Percentiles rank a stretch among this genome's conserved stretches.
Evolutionary conservation across 2,329 filamentous ascomycete species (phyloP).

Genomic region (Dothidotthia symphoricarpi): DNA sequence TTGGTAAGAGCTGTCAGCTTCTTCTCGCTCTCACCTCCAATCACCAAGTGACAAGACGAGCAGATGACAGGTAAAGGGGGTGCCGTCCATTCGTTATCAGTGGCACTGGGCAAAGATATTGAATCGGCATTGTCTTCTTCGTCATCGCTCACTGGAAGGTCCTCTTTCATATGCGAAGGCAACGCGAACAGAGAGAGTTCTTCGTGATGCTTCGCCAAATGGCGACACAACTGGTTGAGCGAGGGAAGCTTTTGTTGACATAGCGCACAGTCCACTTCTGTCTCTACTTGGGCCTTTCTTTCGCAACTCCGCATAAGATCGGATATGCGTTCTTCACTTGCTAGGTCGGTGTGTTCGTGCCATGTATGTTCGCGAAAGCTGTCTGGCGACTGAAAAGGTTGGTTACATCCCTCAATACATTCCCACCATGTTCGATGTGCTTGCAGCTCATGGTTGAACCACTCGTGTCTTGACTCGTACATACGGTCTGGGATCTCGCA

Average conservation of each 20-base stretch:
- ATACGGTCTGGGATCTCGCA: conserved; percentile 12
- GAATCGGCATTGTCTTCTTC: no score
- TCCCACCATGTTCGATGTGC: conserved; percentile 13
- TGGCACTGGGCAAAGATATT: no score
- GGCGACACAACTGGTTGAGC: conserved; percentile 9
- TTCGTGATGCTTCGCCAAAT: conserved; percentile 17
- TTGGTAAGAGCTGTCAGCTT: no score
- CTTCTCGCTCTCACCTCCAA: no score
- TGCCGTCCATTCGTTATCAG: no score
- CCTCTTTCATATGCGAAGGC: conserved; percentile 6
- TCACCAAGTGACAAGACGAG: no score
- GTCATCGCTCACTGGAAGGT: no score
- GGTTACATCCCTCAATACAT: conserved; percentile 14
- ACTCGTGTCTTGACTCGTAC: conserved; percentile 14
- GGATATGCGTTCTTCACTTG: conserved; percentile 2
- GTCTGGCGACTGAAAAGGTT: background rate
- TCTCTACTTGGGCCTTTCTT: background rate
- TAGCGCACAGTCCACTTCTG: conserved; percentile 3
- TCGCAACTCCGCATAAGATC: conserved; percentile 7
- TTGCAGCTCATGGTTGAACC: conserved; percentile 15
- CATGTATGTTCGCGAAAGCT: conserved; percentile 7
- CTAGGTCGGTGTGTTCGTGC: conserved; percentile 3
- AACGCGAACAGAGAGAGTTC: conserved; percentile 18
- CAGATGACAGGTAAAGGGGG: no score
- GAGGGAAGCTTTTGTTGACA: conserved; percentile 5